Evolutionary conservation across 495 filamentous ascomycete species (phyloP), one percentile per base, ranked within the genome.

Genomic region (Neurospora tetrasperma): DNA sequence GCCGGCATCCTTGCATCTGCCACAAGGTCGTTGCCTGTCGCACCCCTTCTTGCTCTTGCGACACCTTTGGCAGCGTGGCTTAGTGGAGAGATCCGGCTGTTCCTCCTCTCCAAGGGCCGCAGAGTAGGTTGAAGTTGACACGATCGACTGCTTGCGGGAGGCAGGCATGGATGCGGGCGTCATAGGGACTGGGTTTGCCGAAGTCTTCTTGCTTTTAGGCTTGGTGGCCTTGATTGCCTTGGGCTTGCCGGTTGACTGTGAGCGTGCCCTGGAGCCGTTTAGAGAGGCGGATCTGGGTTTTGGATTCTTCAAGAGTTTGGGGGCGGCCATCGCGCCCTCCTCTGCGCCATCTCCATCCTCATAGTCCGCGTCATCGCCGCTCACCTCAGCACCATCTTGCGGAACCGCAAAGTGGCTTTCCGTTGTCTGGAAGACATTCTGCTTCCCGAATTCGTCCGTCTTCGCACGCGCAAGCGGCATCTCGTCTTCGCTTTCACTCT

Each of bases 21-120:
- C 92, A 78, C 96, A 99, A 12, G 96, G 96, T 48, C 96, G 90
- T 78, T 97, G 94, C 71, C 96, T 90, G 85, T 99, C 96, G 79
- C 96, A 99, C 7, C 96, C 96, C 83, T 99, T 99, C 87, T 99
- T 99, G 81, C 94, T 98, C 88, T 98, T 98, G 74, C 96, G 91
- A 85, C 96, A 99, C 66, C 96, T 92, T 80, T 98, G 96, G 86
- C 96, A 99, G 75, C 96, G 94, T 40, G 96, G 96, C 83, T 98
- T 97, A 44, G 91, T 93, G 2, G 93, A 96, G 23, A 97, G 84
- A 75, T 97, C 94, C 69, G 96, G 93, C 59, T 97, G 93, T 74
- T 97, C 96, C 5, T 89, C 89, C 68, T 89, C 92, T 69, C 94
- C 89, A 12, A 76, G 73, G 74, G 88, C 87, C 74, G 89, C 89